Evolutionary conservation across 164 flowering plant genomes (phyloP).

Genomic region (Liriodendron chinense): DNA sequence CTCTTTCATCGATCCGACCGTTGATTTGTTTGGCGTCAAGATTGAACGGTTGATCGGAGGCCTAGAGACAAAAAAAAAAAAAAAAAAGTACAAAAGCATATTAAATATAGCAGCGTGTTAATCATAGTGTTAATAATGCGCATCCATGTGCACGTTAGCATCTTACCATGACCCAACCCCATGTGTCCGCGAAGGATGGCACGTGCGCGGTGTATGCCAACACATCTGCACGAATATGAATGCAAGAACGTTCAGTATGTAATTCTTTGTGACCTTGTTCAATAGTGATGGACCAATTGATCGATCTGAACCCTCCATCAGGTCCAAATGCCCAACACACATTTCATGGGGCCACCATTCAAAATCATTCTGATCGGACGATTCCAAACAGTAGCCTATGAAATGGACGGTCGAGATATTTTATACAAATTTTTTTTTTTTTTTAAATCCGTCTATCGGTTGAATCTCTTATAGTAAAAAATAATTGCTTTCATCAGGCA

Average conservation of each 20-base stretch:
- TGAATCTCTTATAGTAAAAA: too few relatives aligned
- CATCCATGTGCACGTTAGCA: not conserved
- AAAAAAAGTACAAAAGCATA: not conserved
- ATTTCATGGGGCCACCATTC: too few relatives aligned
- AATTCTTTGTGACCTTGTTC: not conserved
- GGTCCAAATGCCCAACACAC: too few relatives aligned
- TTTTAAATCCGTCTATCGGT: too few relatives aligned
- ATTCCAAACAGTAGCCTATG: not conserved
- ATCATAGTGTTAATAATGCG: not conserved
- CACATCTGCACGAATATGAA: slow-evolving; percentile 51
- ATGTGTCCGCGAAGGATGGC: slow-evolving; percentile 87
- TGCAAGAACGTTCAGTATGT: not conserved
- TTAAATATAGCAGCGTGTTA: not conserved
- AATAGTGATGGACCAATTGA: too few relatives aligned
- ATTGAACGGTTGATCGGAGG: slow-evolving; percentile 65
- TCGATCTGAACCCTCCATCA: too few relatives aligned
- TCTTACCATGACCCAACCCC: slow-evolving; percentile 95
- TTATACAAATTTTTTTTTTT: too few relatives aligned
- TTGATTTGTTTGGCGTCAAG: slow-evolving; percentile 60
- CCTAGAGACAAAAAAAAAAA: slow-evolving; percentile 32
- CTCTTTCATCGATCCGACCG: slow-evolving; percentile 52
- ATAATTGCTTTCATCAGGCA: too few relatives aligned
- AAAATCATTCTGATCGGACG: not conserved
- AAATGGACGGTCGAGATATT: not conserved
- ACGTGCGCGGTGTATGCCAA: slow-evolving; percentile 78